Evolutionary conservation across 371 early-diverging fungal species (phyloP).

Genomic region (Nematocida homosporus): DNA sequence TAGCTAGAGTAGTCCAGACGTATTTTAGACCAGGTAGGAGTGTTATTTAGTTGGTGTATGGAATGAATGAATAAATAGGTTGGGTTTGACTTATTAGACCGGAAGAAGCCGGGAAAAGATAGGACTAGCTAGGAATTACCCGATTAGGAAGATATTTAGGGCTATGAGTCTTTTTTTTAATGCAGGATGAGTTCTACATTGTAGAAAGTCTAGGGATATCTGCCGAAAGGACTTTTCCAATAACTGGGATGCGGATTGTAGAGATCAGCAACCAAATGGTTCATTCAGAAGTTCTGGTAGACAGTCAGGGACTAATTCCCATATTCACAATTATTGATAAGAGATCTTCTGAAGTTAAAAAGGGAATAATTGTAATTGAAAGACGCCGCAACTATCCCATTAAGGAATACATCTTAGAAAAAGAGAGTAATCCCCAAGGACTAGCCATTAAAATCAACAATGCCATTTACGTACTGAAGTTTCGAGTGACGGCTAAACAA

Average conservation of each 20-base stretch:
- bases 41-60: background rate
- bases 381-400: background rate
- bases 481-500: background rate
- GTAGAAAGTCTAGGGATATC: conserved; percentile 9
- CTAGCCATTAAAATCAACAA: conserved; percentile 27
- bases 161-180: conserved; percentile 28
- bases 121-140: background rate
- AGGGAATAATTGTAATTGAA: conserved; percentile 36
- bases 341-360: conserved; percentile 3
- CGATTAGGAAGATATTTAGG: background rate
- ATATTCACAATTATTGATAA: conserved; percentile 37
- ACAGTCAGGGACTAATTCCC: conserved; percentile 35
- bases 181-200: conserved; percentile 32
- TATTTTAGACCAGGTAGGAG: background rate
- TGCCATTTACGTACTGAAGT: conserved; percentile 17
- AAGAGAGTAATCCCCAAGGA: conserved; percentile 13
- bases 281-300: conserved; percentile 33
- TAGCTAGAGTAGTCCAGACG: background rate
- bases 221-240: background rate
- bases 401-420: conserved; percentile 31
- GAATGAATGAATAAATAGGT: background rate
- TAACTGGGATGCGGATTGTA: conserved; percentile 37
- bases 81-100: background rate
- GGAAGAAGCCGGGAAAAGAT: too few species aligned
- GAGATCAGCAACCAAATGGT: conserved; percentile 25